phyloP scores from a whole-genome alignment of 2,329 filamentous ascomycete genomes.

The Paraphaeosphaeria sporulosa region DNA sequence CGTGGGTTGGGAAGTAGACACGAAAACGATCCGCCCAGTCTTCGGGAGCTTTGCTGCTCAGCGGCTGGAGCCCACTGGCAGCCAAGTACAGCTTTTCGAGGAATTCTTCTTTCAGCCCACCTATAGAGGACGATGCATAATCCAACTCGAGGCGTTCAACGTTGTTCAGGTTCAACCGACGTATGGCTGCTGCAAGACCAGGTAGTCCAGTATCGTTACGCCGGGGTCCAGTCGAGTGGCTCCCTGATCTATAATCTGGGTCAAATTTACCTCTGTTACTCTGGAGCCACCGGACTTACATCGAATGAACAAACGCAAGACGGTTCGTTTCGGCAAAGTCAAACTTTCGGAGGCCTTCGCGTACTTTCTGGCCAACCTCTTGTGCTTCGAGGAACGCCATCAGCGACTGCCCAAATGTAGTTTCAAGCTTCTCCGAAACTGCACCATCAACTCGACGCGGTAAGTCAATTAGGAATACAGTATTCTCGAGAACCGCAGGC shows the following conservation, averaged over 20 bases:
- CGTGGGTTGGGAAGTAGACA: constrained; percentile 43
- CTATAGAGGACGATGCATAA: constrained; percentile 82
- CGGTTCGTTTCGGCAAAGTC: constrained; percentile 78
- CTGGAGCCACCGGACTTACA: constrained; percentile 62
- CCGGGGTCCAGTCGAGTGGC: constrained; percentile 36
- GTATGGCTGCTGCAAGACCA: constrained; percentile 73
- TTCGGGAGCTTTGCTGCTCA: background rate
- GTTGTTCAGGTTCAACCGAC: constrained; percentile 31
- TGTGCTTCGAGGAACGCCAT: constrained; percentile 73
- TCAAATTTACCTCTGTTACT: constrained; percentile 12
- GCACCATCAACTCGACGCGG: constrained; percentile 61
- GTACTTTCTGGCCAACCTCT: constrained; percentile 68
- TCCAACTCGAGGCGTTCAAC: constrained; percentile 70
- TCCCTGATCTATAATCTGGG: constrained; percentile 38
- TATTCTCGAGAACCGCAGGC: constrained; percentile 51
- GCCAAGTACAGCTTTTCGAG: constrained; percentile 67
- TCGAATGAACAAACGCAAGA: constrained; percentile 84
- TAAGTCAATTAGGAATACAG: constrained; percentile 90
- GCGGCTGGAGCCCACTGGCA: constrained; percentile 53
- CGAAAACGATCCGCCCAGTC: constrained; percentile 30
- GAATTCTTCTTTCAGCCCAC: constrained; percentile 74
- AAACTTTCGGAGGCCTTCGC: constrained; percentile 75
- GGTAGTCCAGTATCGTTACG: constrained; percentile 71
- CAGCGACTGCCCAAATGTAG: constrained; percentile 74
- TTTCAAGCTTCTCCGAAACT: constrained; percentile 42